These are phyloP conservation scores for Cystoisospora suis DNA, from an alignment of 169 alveolate species.

Conservation along the genomic window DNA sequence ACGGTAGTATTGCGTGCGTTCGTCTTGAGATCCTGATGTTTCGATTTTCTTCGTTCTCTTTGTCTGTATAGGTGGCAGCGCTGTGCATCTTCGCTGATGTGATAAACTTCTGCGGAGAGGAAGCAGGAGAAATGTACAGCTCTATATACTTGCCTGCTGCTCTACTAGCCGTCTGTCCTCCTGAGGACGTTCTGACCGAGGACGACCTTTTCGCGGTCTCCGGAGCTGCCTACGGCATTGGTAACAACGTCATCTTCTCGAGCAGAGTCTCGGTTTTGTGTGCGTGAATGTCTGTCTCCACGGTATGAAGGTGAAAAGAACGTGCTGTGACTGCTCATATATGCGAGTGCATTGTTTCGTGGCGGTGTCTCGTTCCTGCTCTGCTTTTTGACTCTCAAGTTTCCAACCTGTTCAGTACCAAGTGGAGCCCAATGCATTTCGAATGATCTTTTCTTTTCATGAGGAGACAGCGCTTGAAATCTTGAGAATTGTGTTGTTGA, in stretches of 20 bases:
- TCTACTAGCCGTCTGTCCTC: constrained; percentile 52
- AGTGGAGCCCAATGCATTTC: no score
- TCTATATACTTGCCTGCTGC: constrained; percentile 53
- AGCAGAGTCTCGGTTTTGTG: neutral
- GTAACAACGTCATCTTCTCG: neutral
- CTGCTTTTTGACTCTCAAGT: no score
- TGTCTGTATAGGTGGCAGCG: constrained; percentile 51
- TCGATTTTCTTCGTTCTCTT: neutral
- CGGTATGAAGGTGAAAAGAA: no score
- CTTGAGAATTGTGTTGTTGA: no score
- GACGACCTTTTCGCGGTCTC: constrained; percentile 52
- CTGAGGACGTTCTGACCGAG: constrained; percentile 16
- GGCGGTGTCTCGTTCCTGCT: neutral
- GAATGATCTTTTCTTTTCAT: no score
- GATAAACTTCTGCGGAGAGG: constrained; percentile 48
- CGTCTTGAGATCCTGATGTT: no score
- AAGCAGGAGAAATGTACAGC: constrained; percentile 38
- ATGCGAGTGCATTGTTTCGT: neutral
- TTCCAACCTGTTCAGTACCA: no score
- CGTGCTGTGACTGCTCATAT: no score
- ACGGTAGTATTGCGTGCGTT: no score
- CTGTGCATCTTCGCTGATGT: constrained; percentile 63
- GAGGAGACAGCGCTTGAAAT: no score
- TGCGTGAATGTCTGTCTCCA: neutral
- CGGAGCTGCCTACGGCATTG: constrained; percentile 60